These are phyloP conservation scores for Dalechampia spathulata DNA, from an alignment of 441 rosid species.

Conservation along the genomic window DNA sequence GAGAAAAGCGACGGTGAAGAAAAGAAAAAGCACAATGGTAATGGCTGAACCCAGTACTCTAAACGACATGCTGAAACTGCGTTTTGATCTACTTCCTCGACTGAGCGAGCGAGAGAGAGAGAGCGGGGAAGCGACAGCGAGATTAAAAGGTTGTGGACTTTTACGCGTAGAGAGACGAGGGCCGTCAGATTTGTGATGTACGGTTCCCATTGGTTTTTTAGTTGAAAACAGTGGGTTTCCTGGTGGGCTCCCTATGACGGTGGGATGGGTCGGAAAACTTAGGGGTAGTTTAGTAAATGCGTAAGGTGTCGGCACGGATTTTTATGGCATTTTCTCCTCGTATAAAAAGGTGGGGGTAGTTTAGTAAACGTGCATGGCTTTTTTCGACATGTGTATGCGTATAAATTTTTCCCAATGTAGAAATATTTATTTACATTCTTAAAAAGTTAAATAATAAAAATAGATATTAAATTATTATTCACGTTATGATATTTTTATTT, in stretches of 20 bases:
- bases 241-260: neutral
- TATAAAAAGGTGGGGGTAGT: too few relatives aligned
- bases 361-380: too few relatives aligned
- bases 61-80: slow-evolving; percentile 24
- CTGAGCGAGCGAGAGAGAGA: neutral
- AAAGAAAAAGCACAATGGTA: slow-evolving; percentile 36
- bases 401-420: too few relatives aligned
- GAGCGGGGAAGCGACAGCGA: too few relatives aligned
- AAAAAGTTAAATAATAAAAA: too few relatives aligned
- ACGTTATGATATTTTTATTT: too few relatives aligned
- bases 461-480: too few relatives aligned
- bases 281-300: neutral
- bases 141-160: too few relatives aligned
- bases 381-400: too few relatives aligned
- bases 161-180: neutral
- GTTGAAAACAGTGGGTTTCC: neutral
- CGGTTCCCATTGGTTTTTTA: neutral
- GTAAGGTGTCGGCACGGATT: neutral
- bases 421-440: too few relatives aligned
- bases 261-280: neutral
- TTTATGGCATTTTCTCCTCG: too few relatives aligned
- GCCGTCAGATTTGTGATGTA: neutral
- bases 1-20: slow-evolving; percentile 49
- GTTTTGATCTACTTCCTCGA: neutral
- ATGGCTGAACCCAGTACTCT: slow-evolving; percentile 37